phyloP scores from a whole-genome alignment of 1,139 yeast genomes.

The Geotrichum citri-aurantii region DNA sequence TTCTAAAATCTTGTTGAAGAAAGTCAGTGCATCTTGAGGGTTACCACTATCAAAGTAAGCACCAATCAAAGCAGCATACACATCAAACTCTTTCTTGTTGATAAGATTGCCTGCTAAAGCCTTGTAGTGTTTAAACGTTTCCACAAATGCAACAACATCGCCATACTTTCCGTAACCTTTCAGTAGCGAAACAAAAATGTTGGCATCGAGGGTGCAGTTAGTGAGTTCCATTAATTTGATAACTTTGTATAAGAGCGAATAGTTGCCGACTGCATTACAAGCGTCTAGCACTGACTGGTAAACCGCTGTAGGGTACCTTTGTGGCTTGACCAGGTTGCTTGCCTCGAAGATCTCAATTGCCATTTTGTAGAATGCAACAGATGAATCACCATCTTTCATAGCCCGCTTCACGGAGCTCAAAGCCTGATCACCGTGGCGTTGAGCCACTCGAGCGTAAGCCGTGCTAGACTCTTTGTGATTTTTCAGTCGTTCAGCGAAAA shows the following conservation, averaged over 20 bases:
- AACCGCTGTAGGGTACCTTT: constrained; percentile 21
- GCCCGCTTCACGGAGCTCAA: constrained; percentile 12
- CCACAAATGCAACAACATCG: constrained; percentile 21
- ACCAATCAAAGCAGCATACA: constrained; percentile 32
- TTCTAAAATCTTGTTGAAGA: constrained; percentile 28
- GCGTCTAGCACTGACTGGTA: constrained; percentile 23
- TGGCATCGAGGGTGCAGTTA: constrained; percentile 13
- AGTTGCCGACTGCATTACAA: constrained; percentile 18
- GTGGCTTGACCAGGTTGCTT: constrained; percentile 26
- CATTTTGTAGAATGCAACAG: constrained; percentile 24
- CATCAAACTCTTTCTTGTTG: constrained; percentile 18
- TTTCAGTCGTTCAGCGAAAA: constrained; percentile 23
- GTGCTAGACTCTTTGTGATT: constrained; percentile 3
- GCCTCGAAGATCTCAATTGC: constrained; percentile 32
- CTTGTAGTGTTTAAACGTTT: constrained; percentile 16
- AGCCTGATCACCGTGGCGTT: constrained; percentile 18
- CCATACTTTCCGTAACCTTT: constrained; percentile 22
- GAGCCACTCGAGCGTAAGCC: constrained; percentile 12
- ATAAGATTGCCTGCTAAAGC: constrained; percentile 8
- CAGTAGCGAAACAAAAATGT: constrained; percentile 18
- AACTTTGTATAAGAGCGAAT: constrained; percentile 15
- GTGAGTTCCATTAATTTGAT: constrained; percentile 14
- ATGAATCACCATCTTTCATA: constrained; percentile 21
- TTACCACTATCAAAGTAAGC: constrained; percentile 31
- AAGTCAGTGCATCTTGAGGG: constrained; percentile 27